Evolutionary conservation across 352 stramenopile species (phyloP), one percentile per base, ranked within the genome.

Genomic region (Phytophthora sp.): DNA sequence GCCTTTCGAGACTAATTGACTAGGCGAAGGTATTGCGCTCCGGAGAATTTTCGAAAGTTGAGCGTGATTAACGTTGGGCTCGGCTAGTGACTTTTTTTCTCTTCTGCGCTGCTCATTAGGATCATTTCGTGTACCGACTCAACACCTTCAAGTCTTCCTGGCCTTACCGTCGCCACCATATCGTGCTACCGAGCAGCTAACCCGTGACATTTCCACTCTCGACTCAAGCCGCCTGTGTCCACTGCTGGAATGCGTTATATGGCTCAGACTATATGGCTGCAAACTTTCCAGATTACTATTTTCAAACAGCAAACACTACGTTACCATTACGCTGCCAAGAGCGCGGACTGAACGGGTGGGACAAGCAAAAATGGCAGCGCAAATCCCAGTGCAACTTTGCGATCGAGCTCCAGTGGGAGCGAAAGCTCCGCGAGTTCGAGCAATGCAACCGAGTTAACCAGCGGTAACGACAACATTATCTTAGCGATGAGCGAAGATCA

Each of bases 221-320:
- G 77, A 50, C 21, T 87, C 82, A 29, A 88, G 65, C 68, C 67
- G 71, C 2, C 64, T 92, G 27, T 91, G 84, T 27, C 68, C 80
- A 36, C 58, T 88, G 44, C 42, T 73, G 8, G 74, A 81, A 54
- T 92, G 81, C 64, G 61, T 57, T 18, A 50, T 45, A 16, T 91
- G 82, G 80, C 57, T 92, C 30, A 38, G n/a, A 71, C n/a, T 84
- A 88, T 51, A 80, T 90, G 78, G 74, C 76, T 15, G 36, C 70
- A 33, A 80, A 82, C 23, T 50, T 73, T 16, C 84, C 84, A 0
- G 55, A 85, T 62, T 90, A 76, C 74, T 74, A 87, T 56, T 91
- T 84, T 57, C n/a, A n/a, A 82, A 89, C 52, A 79, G 80, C 63
- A 80, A 67, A 53, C 89, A 91, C 73, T 90, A 86, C 64, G 71